Percentiles rank a stretch among this genome's conserved stretches.
phyloP scores from a whole-genome alignment of 805 yeast species.

The Candida coquimbonensis region DNA sequence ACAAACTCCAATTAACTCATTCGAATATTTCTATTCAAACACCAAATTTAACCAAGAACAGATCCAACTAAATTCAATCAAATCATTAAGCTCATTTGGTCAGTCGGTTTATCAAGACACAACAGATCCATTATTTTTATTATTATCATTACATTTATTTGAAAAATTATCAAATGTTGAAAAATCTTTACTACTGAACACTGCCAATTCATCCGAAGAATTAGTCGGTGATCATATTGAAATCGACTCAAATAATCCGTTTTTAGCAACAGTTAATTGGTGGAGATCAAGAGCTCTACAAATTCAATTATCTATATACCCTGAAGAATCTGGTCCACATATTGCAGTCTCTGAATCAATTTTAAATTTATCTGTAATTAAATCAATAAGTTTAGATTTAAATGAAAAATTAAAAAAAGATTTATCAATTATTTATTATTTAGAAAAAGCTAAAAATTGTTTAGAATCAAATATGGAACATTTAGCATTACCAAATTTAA shows the following conservation, averaged over 20 bases:
- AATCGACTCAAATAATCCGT: constrained; percentile 8
- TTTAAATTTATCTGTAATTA: constrained; percentile 20
- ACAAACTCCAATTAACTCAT: constrained; percentile 33
- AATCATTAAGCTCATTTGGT: constrained; percentile 50
- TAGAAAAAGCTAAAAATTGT: constrained; percentile 64
- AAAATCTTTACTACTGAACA: constrained; percentile 24
- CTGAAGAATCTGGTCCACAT: constrained; percentile 50
- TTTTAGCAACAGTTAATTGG: constrained; percentile 51
- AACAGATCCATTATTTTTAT: constrained; percentile 40
- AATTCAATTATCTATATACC: constrained; percentile 54
- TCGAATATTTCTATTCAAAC: constrained; percentile 21
- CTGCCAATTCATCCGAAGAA: constrained; percentile 23
- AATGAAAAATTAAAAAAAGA: constrained; percentile 28
- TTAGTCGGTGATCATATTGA: constrained; percentile 13
- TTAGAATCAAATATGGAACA: constrained; percentile 61
- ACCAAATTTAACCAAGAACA: constrained; percentile 6
- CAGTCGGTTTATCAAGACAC: constrained; percentile 62
- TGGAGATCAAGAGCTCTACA: constrained; percentile 70
- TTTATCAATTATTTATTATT: constrained; percentile 41
- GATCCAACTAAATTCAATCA: constrained; percentile 24
- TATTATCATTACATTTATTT: constrained; percentile 37
- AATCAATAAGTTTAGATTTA: constrained; percentile 16
- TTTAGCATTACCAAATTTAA: constrained; percentile 46
- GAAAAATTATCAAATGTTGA: constrained; percentile 30
- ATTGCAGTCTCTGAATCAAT: constrained; percentile 30